A percentile compares a stretch with the other conserved stretches of the same genome.
phyloP scores from a whole-genome alignment of 2,329 filamentous ascomycete species.

The Aspergillus glaucus region DNA sequence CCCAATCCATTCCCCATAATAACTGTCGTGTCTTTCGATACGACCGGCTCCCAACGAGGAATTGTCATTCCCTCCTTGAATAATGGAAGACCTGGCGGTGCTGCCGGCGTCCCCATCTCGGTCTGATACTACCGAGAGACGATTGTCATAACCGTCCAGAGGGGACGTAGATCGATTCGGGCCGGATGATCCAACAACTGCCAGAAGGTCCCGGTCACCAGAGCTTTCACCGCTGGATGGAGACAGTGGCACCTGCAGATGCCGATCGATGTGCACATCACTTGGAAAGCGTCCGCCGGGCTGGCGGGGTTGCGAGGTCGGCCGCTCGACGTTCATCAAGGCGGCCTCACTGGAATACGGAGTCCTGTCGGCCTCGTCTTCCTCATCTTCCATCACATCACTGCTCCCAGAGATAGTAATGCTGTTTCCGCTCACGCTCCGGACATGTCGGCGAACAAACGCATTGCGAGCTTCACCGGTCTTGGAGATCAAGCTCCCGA shows the following conservation, averaged over 20 bases:
- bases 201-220: conserved; percentile 57
- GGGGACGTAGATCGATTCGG: neutral
- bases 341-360: conserved; percentile 57
- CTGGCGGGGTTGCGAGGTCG: conserved; percentile 52
- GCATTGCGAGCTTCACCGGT: conserved; percentile 80
- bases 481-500: conserved; percentile 82
- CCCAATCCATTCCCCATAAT: conserved; percentile 51
- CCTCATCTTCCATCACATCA: conserved; percentile 69
- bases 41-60: neutral
- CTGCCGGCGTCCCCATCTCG: conserved; percentile 6
- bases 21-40: conserved; percentile 30
- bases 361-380: conserved; percentile 57
- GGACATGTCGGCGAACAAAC: conserved; percentile 75
- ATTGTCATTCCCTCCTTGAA: too few relatives aligned
- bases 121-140: conserved; percentile 7
- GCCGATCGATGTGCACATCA: conserved; percentile 80
- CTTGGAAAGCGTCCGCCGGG: conserved; percentile 96
- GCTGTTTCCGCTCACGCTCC: conserved; percentile 65
- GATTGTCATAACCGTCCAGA: neutral
- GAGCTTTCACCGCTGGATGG: conserved; percentile 78
- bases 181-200: conserved; percentile 47
- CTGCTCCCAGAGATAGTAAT: conserved; percentile 60
- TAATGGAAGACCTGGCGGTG: too few relatives aligned
- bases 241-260: conserved; percentile 72
- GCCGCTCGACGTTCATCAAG: conserved; percentile 32